Evolutionary conservation across 2,329 filamentous ascomycete genomes (phyloP), one percentile per base, ranked within the genome.

Genomic region (Alternaria angustiovoidea): DNA sequence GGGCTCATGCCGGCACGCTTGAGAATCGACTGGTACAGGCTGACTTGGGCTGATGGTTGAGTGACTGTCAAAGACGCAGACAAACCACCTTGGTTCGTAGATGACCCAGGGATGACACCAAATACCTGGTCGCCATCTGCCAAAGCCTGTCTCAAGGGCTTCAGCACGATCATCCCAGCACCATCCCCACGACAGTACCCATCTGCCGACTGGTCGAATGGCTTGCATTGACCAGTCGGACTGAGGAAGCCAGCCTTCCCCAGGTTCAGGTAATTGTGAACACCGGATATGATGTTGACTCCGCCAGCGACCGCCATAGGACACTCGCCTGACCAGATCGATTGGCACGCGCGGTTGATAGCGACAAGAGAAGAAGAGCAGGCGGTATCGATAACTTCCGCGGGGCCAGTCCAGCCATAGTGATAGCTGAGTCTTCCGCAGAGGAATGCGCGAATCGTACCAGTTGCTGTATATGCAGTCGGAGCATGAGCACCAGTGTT

Each of bases 171-270:
- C 7, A 81, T 74, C 0, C 78, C 85, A 30, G 81, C 77, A 8
- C 79, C 84, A 52, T 87, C 85, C 3, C 76, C 83, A 14, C 85
- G 81, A 59, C 83, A 86, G 61, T 87, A 87, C 5, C 85, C 85
- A 68, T 86, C 82, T 0, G 84, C 85, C 2, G 32, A 20, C 3
- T 47, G 41, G 24, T 74, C 70, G 36, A 74, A 74, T 4, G 69
- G 62, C 49, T 84, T 84, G 62, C 85, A 87, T 11, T 80, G 75
- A 0, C 83, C 82, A 1, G 78, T 81, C 0, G 75, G 74, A 16
- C 78, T 82, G 0, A 85, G 66, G 54, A 84, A 83, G 3, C 72
- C 70, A 1, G 75, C 82, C 0, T 68, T 72, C 3, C 69, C 74
- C 8, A 82, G 69, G 30, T 78, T 74, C 41, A 77, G 63, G 41